Evolutionary conservation across 257 asterid genomes (phyloP), one percentile per base, ranked within the genome.

Genomic region (Prunella vulgaris): DNA sequence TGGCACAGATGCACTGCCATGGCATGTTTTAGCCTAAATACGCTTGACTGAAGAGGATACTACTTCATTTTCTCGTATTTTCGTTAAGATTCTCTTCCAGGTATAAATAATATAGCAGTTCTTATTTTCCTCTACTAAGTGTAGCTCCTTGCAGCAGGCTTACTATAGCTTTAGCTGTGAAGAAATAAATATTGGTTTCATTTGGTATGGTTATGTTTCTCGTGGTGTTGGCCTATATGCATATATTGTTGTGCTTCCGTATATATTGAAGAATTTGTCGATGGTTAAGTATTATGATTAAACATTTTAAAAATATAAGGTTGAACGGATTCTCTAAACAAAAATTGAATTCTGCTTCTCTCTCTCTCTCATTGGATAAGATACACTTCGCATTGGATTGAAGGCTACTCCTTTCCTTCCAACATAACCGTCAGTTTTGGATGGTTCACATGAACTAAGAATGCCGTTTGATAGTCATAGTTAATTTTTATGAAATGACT

Each of bases 41-140:
- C 85, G 97, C 63, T 76, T 94, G 74, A 94, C 99, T 0, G 99
- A 94, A 79, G 99, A 91, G 80, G 99, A 89, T 48, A 93, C 99
- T 0, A 88, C 99, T 20, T 93, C 99, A 10, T 93, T 97, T 15
- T 90, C 99, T 60, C 96, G 99, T 48, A 93, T 93, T 71, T 93
- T 90, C 70, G 89, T 94, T 21, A 94, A 91, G 80, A 87, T 94
- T 78, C 97, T 94, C 56, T 94, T 94, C 80, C 97, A 91, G 99
- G 99, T 93, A n/a, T n/a, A n/a, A n/a, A 77, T 61, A 46, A 46
- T 46, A 44, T 40, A 60, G 28, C 46, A 18, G 10, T 14, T 49
- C 25, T 22, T 69, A 27, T 40, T 52, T 53, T 17, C 35, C 27
- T 44, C 12, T 44, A n/a, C n/a, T n/a, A 25, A 25, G 28, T 25